Percentiles rank a stretch among this genome's conserved stretches.
Conservation (phyloP, 306 rosid genomes). For the Citrullus amarus region DNA sequence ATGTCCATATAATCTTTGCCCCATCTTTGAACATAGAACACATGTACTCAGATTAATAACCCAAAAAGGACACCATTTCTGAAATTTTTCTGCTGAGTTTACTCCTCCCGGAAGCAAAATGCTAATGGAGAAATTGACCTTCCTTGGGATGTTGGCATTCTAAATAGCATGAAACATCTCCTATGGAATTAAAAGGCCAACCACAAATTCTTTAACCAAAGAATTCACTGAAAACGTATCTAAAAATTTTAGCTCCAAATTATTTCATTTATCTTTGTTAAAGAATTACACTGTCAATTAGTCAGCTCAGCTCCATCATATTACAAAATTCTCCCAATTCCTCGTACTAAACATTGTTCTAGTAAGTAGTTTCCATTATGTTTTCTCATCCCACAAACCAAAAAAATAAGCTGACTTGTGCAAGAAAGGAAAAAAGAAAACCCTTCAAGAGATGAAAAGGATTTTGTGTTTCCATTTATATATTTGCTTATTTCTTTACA, state of each 20-base stretch:
- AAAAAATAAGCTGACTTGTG: not conserved
- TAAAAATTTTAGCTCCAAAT: not conserved
- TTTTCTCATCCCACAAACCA: not conserved
- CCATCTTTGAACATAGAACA: too few relatives aligned
- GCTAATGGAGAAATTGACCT: too few relatives aligned
- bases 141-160: too few relatives aligned
- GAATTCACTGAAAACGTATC: not conserved
- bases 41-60: too few relatives aligned
- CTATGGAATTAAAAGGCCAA: not conserved
- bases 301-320: not conserved
- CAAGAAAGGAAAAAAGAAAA: not conserved
- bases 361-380: not conserved
- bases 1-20: too few relatives aligned
- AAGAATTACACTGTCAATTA: not conserved
- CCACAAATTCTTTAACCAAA: not conserved
- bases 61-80: too few relatives aligned
- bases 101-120: too few relatives aligned
- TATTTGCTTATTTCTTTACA: too few relatives aligned
- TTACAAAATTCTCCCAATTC: not conserved
- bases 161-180: not conserved
- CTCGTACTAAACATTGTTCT: not conserved
- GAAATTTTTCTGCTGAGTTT: too few relatives aligned
- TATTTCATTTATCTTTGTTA: not conserved
- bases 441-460: too few relatives aligned
- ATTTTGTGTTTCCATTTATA: not conserved